Base-by-base conservation (phyloP, 345 rosid species). In the Viola odorata region DNA sequence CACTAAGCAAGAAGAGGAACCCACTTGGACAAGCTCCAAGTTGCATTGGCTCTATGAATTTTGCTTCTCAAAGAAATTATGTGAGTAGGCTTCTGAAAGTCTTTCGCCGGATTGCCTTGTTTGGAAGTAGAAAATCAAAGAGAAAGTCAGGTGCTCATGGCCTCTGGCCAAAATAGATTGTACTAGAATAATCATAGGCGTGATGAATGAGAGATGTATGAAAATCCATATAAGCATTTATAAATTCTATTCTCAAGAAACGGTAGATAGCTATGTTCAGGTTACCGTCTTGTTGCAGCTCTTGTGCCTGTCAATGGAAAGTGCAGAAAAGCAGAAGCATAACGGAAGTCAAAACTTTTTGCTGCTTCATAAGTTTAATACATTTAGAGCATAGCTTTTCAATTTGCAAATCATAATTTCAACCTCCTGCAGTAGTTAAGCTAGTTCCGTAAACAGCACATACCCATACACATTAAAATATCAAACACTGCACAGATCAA, bases 61-160 rank as follows among this genome's bases (percentile, higher is more conserved):
- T 86, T 62, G 60, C 82, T 58, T 80, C 85, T 6, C 85, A 82
- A 14, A 82, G 94, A 65, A 78, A 70, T 62, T 82, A 75, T 52
- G 83, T 76, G 4, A 65, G 62, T 47, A 80, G 82, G 75, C 50
- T 85, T 39, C 58, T 81, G 62, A 71, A 58, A 53, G 56, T 75
- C 13, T 67, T 82, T 41, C 67, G 81, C 23, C 59, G 73, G 58
- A 62, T 80, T 37, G 64, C 75, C 50, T 63, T 75, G 71, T 73
- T 81, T 41, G 83, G 82, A 52, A 76, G 65, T 66, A 78, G 71
- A 76, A 84, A 78, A 72, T 51, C 80, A 5, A 80, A 75, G 72
- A 83, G 72, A 76, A 77, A 77, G 56, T 3, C 63, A 41, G 63
- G 70, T 52, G 49, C 41, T 32, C 32, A 61, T 23, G 23, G 62